Percentiles rank a stretch among this genome's conserved stretches.
Conservation (phyloP, 2,329 filamentous ascomycete genomes). For the Penicillium janthinellum region DNA sequence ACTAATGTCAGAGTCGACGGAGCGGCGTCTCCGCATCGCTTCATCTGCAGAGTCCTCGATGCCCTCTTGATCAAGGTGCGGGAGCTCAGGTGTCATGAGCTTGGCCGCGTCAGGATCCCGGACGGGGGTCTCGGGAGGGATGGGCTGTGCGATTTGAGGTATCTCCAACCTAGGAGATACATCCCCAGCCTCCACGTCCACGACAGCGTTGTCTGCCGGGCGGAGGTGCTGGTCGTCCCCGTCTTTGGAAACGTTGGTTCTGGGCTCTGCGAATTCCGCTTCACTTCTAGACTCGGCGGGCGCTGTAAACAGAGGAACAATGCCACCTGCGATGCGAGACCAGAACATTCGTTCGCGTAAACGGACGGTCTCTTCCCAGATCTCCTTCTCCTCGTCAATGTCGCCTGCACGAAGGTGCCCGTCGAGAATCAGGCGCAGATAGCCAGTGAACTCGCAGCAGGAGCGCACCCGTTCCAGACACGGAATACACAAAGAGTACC, state of each 20-base stretch:
- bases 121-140: constrained; percentile 6
- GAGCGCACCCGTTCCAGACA: constrained; percentile 82
- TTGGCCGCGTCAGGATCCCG: constrained; percentile 7
- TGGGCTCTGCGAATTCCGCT: constrained; percentile 4
- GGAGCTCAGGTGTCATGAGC: constrained; percentile 14
- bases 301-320: constrained; percentile 65
- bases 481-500: constrained; percentile 87
- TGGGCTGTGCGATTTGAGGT: background rate
- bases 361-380: constrained; percentile 92
- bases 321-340: constrained; percentile 87
- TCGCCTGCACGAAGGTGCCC: constrained; percentile 86
- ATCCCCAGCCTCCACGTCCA: constrained; percentile 7
- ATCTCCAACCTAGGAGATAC: background rate
- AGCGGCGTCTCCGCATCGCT: constrained; percentile 14
- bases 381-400: constrained; percentile 78
- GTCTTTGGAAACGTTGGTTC: background rate
- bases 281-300: constrained; percentile 26
- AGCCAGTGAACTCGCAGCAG: constrained; percentile 90
- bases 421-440: constrained; percentile 86
- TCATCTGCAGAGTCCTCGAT: constrained; percentile 13
- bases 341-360: constrained; percentile 96
- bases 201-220: constrained; percentile 9
- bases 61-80: constrained; percentile 7
- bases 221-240: constrained; percentile 7
- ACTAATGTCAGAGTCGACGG: constrained; percentile 23